phyloP scores from a whole-genome alignment of 75 land plant species.

The Pinus albicaulis region DNA sequence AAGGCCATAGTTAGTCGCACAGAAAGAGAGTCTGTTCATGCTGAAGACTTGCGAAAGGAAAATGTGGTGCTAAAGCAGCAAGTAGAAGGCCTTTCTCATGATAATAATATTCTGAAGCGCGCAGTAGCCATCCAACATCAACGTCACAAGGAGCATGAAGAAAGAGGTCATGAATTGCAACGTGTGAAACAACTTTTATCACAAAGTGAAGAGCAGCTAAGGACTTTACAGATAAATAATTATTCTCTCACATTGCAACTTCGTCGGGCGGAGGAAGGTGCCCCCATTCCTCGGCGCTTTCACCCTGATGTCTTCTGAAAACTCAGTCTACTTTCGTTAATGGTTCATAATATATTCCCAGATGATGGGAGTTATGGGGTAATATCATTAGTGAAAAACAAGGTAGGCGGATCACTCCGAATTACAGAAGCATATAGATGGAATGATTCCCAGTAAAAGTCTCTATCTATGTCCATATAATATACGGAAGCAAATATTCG shows the following conservation, averaged over 20 bases:
- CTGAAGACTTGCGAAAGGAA: conserved; percentile 52
- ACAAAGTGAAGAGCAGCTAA: conserved; percentile 81
- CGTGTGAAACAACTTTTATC: conserved; percentile 67
- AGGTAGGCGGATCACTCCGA: no score
- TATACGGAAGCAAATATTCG: no score
- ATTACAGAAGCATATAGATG: no score
- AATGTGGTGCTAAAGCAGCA: conserved; percentile 66
- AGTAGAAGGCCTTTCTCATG: conserved; percentile 55
- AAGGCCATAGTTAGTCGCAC: no score
- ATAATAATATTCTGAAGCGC: conserved; percentile 79
- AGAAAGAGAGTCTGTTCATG: no score
- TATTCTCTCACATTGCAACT: conserved; percentile 74
- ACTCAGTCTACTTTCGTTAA: no score
- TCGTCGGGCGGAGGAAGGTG: conserved; percentile 70
- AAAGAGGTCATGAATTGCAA: conserved; percentile 59
- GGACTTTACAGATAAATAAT: conserved; percentile 79
- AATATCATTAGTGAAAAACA: no score
- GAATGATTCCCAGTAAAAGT: no score
- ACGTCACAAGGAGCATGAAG: conserved; percentile 73
- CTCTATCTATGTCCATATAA: no score
- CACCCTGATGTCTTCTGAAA: conserved; percentile 74
- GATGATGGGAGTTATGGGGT: no score
- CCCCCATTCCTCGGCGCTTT: conserved; percentile 66
- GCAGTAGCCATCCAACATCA: conserved; percentile 96
- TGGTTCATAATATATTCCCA: no score